Evolutionary conservation across 176 grass and related monocot species (phyloP).

Genomic region (Microstegium vimineum): DNA sequence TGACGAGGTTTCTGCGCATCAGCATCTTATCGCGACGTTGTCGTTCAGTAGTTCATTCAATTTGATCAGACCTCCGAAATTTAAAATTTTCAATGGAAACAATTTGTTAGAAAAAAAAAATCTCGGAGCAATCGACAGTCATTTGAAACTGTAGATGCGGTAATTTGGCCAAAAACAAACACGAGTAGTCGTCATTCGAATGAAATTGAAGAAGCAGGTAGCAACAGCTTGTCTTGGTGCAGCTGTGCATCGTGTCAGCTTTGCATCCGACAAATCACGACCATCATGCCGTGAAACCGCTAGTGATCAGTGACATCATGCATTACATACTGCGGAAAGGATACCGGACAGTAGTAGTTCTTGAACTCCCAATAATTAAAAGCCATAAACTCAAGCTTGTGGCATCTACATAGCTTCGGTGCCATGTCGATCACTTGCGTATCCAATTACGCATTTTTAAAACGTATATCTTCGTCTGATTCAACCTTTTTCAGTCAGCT

Average conservation of each 20-base stretch:
- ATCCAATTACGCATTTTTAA: neutral
- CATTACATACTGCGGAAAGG: conserved; percentile 1
- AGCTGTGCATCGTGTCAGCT: neutral
- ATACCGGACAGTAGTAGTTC: neutral
- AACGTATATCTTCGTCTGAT: neutral
- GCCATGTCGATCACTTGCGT: neutral
- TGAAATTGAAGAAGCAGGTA: neutral
- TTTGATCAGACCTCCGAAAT: neutral
- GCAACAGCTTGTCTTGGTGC: neutral
- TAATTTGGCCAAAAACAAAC: neutral
- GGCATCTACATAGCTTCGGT: neutral
- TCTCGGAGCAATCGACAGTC: neutral
- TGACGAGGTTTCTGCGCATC: neutral
- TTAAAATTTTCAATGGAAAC: neutral
- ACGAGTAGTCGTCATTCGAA: neutral
- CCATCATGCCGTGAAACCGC: neutral
- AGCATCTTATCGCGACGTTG: neutral
- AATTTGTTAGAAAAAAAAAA: neutral
- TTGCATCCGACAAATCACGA: neutral
- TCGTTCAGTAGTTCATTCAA: too few relatives aligned
- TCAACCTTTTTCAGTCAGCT: neutral
- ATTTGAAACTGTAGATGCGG: too few relatives aligned
- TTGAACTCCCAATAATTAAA: neutral
- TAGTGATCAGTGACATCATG: conserved; percentile 16
- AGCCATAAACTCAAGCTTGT: neutral